phyloP scores from a whole-genome alignment of 2,329 filamentous ascomycete genomes.

The Aspergillus sp. region DNA sequence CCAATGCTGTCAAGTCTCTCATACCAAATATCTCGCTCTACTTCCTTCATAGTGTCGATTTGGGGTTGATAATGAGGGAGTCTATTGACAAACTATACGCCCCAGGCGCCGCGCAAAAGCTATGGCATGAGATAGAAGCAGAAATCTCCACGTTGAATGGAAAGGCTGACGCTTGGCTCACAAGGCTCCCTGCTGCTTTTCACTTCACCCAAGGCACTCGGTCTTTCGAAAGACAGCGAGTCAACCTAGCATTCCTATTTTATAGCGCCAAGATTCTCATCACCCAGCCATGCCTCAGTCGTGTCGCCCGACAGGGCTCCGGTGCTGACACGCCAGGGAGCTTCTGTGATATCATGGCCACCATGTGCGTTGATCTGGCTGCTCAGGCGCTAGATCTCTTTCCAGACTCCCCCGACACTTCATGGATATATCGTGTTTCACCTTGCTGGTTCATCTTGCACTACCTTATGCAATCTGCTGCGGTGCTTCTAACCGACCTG shows the following conservation, averaged over 20 bases:
- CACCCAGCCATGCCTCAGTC: constrained; percentile 44
- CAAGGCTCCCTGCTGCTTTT: constrained; percentile 37
- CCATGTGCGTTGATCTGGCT: constrained; percentile 37
- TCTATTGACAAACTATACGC: constrained; percentile 40
- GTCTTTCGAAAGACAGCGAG: constrained; percentile 31
- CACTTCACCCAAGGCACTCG: constrained; percentile 29
- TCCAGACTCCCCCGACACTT: constrained; percentile 31
- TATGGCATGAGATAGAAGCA: constrained; percentile 37
- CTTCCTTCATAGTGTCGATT: constrained; percentile 40
- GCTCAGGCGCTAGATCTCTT: constrained; percentile 35
- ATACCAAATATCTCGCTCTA: constrained; percentile 38
- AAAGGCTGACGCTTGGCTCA: constrained; percentile 39
- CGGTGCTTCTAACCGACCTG: constrained; percentile 37
- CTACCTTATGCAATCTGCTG: constrained; percentile 40
- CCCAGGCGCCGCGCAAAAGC: constrained; percentile 32
- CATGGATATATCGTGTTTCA: constrained; percentile 29
- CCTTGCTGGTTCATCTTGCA: constrained; percentile 45
- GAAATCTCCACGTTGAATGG: constrained; percentile 34
- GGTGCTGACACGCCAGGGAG: constrained; percentile 23
- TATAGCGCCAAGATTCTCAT: constrained; percentile 45
- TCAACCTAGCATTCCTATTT: constrained; percentile 40
- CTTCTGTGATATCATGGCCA: constrained; percentile 34
- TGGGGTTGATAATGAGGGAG: constrained; percentile 35
- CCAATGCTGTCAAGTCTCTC: constrained; percentile 27
- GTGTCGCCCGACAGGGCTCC: constrained; percentile 30